Conservation (phyloP, 1,139 yeast species). For the Ogataea hybrid region DNA sequence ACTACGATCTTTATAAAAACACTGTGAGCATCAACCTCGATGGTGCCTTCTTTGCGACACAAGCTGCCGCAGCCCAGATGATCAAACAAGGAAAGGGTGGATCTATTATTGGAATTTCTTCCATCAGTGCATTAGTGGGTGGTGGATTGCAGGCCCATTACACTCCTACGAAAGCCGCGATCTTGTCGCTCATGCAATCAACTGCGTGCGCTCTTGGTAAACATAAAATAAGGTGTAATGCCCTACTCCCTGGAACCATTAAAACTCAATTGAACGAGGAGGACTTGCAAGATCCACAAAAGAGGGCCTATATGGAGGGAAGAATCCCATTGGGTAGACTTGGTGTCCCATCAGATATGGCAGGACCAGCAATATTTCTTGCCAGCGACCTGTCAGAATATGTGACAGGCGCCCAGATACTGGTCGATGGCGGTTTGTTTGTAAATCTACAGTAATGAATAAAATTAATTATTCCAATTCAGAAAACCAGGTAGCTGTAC, state of each 20-base stretch:
- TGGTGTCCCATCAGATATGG: slow-evolving; percentile 43
- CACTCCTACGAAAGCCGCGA: slow-evolving; percentile 50
- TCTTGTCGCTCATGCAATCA: slow-evolving; percentile 43
- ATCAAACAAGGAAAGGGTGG: slow-evolving; percentile 46
- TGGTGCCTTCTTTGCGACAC: slow-evolving; percentile 44
- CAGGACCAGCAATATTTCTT: slow-evolving; percentile 47
- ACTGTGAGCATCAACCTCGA: slow-evolving; percentile 41
- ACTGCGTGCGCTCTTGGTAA: slow-evolving; percentile 44
- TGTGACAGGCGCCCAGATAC: slow-evolving; percentile 43
- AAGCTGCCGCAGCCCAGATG: slow-evolving; percentile 47
- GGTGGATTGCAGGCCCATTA: slow-evolving; percentile 42
- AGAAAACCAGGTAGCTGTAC: neutral
- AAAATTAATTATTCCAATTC: neutral
- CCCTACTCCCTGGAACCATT: slow-evolving; percentile 45
- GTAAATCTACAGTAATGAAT: slow-evolving; percentile 39
- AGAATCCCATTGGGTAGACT: slow-evolving; percentile 47
- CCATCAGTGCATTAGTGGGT: slow-evolving; percentile 42
- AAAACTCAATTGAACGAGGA: slow-evolving; percentile 40
- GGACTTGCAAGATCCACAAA: slow-evolving; percentile 36
- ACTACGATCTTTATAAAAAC: slow-evolving; percentile 33
- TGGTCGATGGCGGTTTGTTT: slow-evolving; percentile 49
- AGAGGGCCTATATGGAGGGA: slow-evolving; percentile 37
- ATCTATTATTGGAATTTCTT: slow-evolving; percentile 41
- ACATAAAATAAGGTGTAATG: slow-evolving; percentile 41
- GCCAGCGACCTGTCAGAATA: slow-evolving; percentile 44